Evolutionary conservation across 495 filamentous ascomycete genomes (phyloP), one percentile per base, ranked within the genome.

Genomic region (Xylaria palmicola): DNA sequence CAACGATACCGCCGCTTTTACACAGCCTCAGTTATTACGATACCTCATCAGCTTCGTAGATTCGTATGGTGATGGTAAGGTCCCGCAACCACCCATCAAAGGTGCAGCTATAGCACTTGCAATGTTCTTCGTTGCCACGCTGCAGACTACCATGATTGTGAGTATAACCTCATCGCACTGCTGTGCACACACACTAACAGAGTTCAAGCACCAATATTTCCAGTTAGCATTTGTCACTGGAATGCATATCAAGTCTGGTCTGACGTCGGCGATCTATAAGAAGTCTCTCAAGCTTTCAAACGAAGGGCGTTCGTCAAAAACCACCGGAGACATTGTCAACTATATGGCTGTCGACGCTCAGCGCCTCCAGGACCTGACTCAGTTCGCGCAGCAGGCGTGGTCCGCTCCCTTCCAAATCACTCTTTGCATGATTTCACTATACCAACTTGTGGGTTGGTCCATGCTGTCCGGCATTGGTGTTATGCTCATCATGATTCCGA

Each of bases 321-420:
- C 92, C 3, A 98, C 95, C 1, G 95, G 95, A 48, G 95, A 99
- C 72, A 97, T 98, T 74, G 95, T 99, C 65, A 99, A 98, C 66
- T 91, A 95, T 71, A 98, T 98, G 91, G 94, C 95, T 24, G 93
- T 98, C 20, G 95, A 99, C 73, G 93, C 92, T 44, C 94, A 98
- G 70, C 85, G 95, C 30, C 81, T 99, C 40, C 89, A 97, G 64
- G 95, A 99, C 76, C 77, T 99, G 54, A 93, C 93, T 3, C 95
- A 98, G 67, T 99, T 91, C 69, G 93, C 91, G 34, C 92, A 93
- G 67, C 93, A 97, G 75, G 77, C 96, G 9, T 94, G 93, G 89
- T 96, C 92, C 49, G 95, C 95, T 2, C 95, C 95, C 4, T 96
- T 97, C 75, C 95, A 99, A 75, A 99, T 99, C 62, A 77, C 84